These are phyloP conservation scores for Dictyostelium intermedium DNA, from an alignment of 78 protist genomes.

Conservation along the genomic window DNA sequence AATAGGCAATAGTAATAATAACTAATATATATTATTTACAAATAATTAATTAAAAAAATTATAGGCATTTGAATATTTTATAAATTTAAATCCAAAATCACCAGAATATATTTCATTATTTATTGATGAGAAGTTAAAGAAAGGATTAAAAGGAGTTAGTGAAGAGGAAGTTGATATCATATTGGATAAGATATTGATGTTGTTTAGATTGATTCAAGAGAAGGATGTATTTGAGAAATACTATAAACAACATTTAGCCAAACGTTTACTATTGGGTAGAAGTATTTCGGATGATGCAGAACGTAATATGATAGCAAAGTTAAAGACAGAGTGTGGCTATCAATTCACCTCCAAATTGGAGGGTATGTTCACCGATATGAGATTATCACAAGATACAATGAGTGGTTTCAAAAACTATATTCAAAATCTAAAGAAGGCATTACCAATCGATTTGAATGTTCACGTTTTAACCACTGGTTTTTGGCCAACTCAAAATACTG, in stretches of 20 bases:
- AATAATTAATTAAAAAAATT: background rate
- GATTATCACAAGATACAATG: constrained; percentile 85
- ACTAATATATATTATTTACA: background rate
- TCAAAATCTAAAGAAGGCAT: constrained; percentile 24
- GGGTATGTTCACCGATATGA: constrained; percentile 98
- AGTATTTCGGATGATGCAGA: constrained; percentile 91
- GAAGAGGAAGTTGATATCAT: constrained; percentile 89
- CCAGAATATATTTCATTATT: constrained; percentile 91
- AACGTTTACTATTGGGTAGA: constrained; percentile 88
- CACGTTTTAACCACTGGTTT: constrained; percentile 94
- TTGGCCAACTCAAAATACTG: constrained; percentile 90
- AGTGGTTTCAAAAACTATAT: constrained; percentile 66
- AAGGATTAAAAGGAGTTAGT: constrained; percentile 82
- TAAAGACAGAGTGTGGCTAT: constrained; percentile 95
- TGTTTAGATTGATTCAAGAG: constrained; percentile 92
- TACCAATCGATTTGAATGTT: constrained; percentile 84
- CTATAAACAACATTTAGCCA: constrained; percentile 96
- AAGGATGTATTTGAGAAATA: constrained; percentile 97
- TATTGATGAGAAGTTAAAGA: constrained; percentile 84
- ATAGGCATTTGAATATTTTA: constrained; percentile 88
- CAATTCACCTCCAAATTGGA: constrained; percentile 95
- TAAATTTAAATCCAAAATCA: constrained; percentile 84
- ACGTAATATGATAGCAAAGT: constrained; percentile 88
- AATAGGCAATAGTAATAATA: too few species aligned
- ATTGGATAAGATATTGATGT: constrained; percentile 75